Conservation (phyloP, 1,284 basidiomycete species). For the Uromyces viciae-fabae region DNA sequence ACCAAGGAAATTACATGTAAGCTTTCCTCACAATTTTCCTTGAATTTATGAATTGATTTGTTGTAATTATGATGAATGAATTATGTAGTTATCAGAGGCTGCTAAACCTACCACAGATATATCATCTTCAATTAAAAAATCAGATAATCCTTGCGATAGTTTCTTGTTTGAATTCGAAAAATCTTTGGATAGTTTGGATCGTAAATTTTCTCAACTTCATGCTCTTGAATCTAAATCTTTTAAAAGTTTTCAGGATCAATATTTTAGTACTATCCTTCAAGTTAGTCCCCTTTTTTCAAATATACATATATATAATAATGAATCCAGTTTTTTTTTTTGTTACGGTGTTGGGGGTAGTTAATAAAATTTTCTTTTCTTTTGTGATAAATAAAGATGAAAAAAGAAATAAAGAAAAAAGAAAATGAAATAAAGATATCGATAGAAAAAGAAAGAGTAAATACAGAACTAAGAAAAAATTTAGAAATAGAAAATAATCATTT, state of each 20-base stretch:
- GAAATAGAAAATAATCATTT: conserved; percentile 37
- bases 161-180: background rate
- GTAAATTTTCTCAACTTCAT: background rate
- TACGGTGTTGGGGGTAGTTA: no score
- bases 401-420: background rate
- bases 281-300: background rate
- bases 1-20: conserved; percentile 16
- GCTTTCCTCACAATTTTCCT: background rate
- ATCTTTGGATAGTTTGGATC: background rate
- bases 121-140: background rate
- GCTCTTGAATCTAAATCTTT: background rate
- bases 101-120: background rate
- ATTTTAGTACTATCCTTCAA: background rate
- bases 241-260: background rate
- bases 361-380: no score
- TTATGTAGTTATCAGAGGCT: conserved; percentile 12
- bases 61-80: background rate
- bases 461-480: background rate
- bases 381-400: background rate
- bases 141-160: background rate
- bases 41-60: background rate
- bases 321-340: no score
- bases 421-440: background rate
- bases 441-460: background rate
- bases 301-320: background rate